Conservation (phyloP, 345 rosid genomes). For the Atalantia buxifolia region DNA sequence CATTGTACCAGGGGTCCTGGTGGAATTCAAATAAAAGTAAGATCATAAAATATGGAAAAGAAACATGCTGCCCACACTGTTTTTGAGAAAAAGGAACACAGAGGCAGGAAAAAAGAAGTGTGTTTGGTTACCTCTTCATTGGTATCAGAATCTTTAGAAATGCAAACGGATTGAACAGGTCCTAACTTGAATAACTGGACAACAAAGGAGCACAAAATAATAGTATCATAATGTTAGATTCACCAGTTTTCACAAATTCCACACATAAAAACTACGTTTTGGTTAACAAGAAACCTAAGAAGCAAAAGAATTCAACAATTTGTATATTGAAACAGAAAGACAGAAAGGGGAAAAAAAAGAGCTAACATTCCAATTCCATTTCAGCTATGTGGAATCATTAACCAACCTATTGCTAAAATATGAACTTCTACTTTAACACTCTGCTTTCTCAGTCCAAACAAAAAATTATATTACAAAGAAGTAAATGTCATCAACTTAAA, state of each 20-base stretch:
- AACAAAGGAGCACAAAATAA: neutral
- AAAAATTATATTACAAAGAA: neutral
- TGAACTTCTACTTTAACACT: neutral
- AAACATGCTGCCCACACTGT: neutral
- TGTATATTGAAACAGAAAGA: neutral
- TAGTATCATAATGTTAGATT: neutral
- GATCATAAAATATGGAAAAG: neutral
- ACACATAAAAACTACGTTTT: neutral
- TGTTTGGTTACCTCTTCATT: conserved; percentile 51
- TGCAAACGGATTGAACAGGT: conserved; percentile 62
- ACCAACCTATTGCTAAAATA: neutral
- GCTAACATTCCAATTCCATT: neutral
- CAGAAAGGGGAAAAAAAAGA: neutral
- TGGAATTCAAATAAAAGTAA: neutral
- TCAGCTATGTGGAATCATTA: neutral
- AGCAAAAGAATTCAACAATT: neutral
- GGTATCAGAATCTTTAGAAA: conserved; percentile 41
- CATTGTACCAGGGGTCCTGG: neutral
- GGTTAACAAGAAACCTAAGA: neutral
- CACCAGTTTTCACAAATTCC: neutral
- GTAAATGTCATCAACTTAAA: neutral
- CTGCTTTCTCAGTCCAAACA: neutral
- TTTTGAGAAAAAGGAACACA: neutral
- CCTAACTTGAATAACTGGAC: conserved; percentile 81
- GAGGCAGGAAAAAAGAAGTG: neutral